These are phyloP conservation scores for Plenodomus biglobosus DNA, from an alignment of 2,329 filamentous ascomycete species.

Conservation along the genomic window DNA sequence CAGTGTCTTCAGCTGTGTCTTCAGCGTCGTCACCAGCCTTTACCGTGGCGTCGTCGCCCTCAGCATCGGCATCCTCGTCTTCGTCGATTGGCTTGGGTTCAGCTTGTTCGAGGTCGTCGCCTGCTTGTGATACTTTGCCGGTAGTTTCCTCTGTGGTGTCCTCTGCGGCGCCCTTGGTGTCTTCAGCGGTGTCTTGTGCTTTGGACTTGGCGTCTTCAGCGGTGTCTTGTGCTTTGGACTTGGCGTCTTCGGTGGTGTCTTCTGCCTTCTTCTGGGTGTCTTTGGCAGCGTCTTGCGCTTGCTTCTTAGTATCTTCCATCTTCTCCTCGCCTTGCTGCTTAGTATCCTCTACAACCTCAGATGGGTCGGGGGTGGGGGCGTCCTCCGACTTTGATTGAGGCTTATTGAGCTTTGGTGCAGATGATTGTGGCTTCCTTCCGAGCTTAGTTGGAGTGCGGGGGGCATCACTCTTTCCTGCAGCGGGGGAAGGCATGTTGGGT, in stretches of 20 bases:
- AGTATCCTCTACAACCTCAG: slow-evolving; percentile 38
- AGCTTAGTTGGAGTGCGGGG: slow-evolving; percentile 57
- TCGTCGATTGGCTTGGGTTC: slow-evolving; percentile 50
- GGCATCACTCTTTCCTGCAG: slow-evolving; percentile 52
- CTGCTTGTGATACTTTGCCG: slow-evolving; percentile 53
- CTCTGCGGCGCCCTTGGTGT: slow-evolving; percentile 42
- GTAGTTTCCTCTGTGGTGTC: slow-evolving; percentile 42
- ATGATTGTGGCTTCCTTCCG: slow-evolving; percentile 47
- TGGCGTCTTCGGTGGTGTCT: slow-evolving; percentile 39
- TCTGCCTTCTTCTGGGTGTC: slow-evolving; percentile 45
- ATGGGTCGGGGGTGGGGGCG: slow-evolving; percentile 40
- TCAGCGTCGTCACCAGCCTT: slow-evolving; percentile 52
- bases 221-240: slow-evolving; percentile 45
- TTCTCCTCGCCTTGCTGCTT: slow-evolving; percentile 41
- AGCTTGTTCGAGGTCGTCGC: slow-evolving; percentile 49
- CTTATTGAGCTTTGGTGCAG: slow-evolving; percentile 49
- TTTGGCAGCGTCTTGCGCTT: slow-evolving; percentile 39
- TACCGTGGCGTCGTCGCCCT: slow-evolving; percentile 46
- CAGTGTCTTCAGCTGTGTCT: slow-evolving; percentile 37
- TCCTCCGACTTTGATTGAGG: slow-evolving; percentile 36
- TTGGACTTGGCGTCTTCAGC: slow-evolving; percentile 39
- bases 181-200: slow-evolving; percentile 36
- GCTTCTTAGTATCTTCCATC: slow-evolving; percentile 42
- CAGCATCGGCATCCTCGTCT: slow-evolving; percentile 33
- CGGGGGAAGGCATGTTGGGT: slow-evolving; percentile 53